phyloP scores from a whole-genome alignment of 495 filamentous ascomycete genomes.

The Aspergillus indologenus region DNA sequence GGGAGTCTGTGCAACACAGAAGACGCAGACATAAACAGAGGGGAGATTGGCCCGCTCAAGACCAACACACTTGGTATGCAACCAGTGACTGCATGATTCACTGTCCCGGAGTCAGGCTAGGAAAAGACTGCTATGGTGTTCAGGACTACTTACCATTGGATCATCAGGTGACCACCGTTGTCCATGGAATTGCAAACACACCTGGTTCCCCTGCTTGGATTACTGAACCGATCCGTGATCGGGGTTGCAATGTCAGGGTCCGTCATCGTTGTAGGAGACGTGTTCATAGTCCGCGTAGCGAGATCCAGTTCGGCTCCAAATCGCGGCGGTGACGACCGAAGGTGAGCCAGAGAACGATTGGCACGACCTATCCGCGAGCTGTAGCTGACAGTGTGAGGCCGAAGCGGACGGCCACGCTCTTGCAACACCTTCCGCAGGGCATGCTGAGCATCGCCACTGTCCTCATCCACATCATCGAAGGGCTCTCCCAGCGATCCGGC shows the following conservation, averaged over 20 bases:
- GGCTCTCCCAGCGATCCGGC: constrained; percentile 53
- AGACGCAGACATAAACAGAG: constrained; percentile 74
- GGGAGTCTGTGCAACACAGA: constrained; percentile 69
- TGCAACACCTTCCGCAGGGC: constrained; percentile 73
- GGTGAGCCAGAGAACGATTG: constrained; percentile 36
- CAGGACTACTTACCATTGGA: constrained; percentile 65
- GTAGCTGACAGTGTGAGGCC: constrained; percentile 34
- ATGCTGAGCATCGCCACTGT: constrained; percentile 53
- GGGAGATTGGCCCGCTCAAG: constrained; percentile 63
- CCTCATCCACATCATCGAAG: constrained; percentile 48
- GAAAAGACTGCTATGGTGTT: background rate
- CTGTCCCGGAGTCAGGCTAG: constrained; percentile 39
- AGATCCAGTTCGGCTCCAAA: constrained; percentile 40
- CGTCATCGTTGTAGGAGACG: constrained; percentile 66
- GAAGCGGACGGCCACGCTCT: constrained; percentile 52
- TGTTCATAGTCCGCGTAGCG: constrained; percentile 37
- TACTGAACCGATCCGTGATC: constrained; percentile 56
- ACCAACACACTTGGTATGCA: constrained; percentile 76
- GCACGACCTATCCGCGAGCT: constrained; percentile 29
- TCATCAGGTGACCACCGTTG: constrained; percentile 68
- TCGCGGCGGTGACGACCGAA: constrained; percentile 46
- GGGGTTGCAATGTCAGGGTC: constrained; percentile 67
- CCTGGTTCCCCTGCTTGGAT: constrained; percentile 57
- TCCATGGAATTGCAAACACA: constrained; percentile 70
- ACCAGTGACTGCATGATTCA: constrained; percentile 83